These are phyloP conservation scores for Auricularia heimuer DNA, from an alignment of 768 basidiomycete species.

Conservation along the genomic window DNA sequence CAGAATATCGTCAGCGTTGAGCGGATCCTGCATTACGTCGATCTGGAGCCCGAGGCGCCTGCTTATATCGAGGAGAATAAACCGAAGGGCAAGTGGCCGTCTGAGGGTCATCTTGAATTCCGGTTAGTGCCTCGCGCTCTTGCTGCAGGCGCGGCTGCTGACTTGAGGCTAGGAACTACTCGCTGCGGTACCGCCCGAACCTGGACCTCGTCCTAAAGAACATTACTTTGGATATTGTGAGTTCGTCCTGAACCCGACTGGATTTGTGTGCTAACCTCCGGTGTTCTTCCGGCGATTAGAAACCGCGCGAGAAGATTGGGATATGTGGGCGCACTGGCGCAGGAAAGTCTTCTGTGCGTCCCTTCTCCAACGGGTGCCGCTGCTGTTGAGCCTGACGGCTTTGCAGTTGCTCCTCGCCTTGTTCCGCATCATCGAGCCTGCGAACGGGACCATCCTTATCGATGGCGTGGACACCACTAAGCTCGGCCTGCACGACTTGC, in stretches of 20 bases:
- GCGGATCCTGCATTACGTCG: conserved; percentile 73
- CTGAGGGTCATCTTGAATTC: conserved; percentile 64
- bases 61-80: conserved; percentile 52
- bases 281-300: conserved; percentile 26
- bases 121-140: conserved; percentile 29
- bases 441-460: conserved; percentile 54
- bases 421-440: conserved; percentile 69
- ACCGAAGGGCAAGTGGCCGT: conserved; percentile 59
- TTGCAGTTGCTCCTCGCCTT: conserved; percentile 54
- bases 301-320: conserved; percentile 80
- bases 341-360: conserved; percentile 61
- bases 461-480: conserved; percentile 70
- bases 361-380: not conserved
- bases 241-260: conserved; percentile 9
- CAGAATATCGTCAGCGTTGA: conserved; percentile 87
- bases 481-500: conserved; percentile 66
- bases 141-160: not conserved
- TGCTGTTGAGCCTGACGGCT: not conserved
- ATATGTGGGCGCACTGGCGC: conserved; percentile 73
- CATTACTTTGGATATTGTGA: conserved; percentile 59
- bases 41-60: conserved; percentile 65
- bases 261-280: no score
- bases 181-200: conserved; percentile 69
- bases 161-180: conserved; percentile 42
- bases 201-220: conserved; percentile 73